phyloP scores from a whole-genome alignment of 768 basidiomycete genomes.

The Collybia sordida region DNA sequence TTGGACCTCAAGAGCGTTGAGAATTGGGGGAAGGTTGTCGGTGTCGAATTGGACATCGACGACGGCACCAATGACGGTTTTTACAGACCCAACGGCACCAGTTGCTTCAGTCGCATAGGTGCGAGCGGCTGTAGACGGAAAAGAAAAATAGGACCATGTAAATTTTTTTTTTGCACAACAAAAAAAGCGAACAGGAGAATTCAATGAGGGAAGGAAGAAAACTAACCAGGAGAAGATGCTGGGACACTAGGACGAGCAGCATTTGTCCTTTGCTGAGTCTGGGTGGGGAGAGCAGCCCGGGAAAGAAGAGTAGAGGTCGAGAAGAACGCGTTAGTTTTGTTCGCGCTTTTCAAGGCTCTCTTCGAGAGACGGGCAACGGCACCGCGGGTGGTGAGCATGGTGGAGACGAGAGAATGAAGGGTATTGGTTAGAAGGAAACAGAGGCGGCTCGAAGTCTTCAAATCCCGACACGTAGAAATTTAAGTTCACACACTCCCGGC shows the following conservation, averaged over 20 bases:
- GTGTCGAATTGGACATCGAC: conserved; percentile 99
- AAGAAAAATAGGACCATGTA: conserved; percentile 9
- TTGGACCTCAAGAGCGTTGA: conserved; percentile 98
- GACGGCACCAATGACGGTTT: conserved; percentile 99
- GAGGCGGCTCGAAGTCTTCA: conserved; percentile 20
- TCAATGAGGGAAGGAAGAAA: conserved; percentile 4
- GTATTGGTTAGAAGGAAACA: conserved; percentile 24
- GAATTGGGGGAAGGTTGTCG: conserved; percentile 93
- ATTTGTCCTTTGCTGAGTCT: conserved; percentile 42
- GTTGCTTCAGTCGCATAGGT: conserved; percentile 91
- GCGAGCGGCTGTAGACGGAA: conserved; percentile 51
- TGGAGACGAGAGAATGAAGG: conserved; percentile 31
- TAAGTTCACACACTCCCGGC: conserved; percentile 50
- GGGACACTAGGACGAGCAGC: conserved; percentile 48
- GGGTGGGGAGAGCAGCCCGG: conserved; percentile 48
- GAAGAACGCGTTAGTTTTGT: conserved; percentile 78
- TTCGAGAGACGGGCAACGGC: conserved; percentile 84
- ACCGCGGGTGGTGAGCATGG: conserved; percentile 87
- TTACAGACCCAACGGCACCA: conserved; percentile 73
- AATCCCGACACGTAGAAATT: conserved; percentile 46
- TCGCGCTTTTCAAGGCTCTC: conserved; percentile 75
- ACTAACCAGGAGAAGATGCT: conserved; percentile 55
- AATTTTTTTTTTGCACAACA: conserved; percentile 7
- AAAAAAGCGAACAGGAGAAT: conserved; percentile 11
- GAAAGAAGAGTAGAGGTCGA: conserved; percentile 67